phyloP scores from a whole-genome alignment of 2,329 filamentous ascomycete species.

The Triangularia setosa region DNA sequence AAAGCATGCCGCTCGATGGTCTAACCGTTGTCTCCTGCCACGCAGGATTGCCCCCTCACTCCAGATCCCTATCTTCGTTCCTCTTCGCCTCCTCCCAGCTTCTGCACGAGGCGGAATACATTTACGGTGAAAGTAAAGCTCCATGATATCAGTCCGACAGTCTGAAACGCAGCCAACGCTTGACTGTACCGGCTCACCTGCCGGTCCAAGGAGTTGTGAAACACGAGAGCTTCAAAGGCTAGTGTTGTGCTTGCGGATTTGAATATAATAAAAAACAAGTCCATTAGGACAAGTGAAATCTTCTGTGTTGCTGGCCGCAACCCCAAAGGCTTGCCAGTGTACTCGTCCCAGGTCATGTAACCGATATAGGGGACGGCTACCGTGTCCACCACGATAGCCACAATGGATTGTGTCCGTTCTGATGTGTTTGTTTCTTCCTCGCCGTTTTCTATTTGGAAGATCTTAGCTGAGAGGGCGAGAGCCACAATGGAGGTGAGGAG shows the following conservation, averaged over 20 bases:
- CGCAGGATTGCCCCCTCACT: neutral
- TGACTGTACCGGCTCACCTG: constrained; percentile 54
- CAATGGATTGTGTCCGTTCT: constrained; percentile 73
- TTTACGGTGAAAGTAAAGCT: constrained; percentile 84
- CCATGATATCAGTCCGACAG: constrained; percentile 85
- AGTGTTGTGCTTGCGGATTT: constrained; percentile 89
- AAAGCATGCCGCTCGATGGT: neutral
- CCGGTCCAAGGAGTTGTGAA: constrained; percentile 38
- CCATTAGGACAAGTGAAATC: constrained; percentile 82
- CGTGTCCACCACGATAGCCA: constrained; percentile 85
- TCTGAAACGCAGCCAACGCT: constrained; percentile 71
- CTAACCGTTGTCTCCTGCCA: neutral
- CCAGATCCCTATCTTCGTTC: constrained; percentile 4
- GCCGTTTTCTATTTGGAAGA: constrained; percentile 59
- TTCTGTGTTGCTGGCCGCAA: constrained; percentile 80
- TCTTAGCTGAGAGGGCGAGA: constrained; percentile 71
- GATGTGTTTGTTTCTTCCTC: constrained; percentile 36
- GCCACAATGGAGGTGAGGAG: constrained; percentile 79
- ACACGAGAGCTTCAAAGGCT: constrained; percentile 79
- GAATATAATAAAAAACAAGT: constrained; percentile 96
- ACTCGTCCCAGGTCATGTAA: constrained; percentile 96
- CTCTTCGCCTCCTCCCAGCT: constrained; percentile 53
- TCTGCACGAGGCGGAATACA: constrained; percentile 65
- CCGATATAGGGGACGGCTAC: constrained; percentile 85
- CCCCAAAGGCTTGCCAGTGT: constrained; percentile 87